Evolutionary conservation across 164 flowering plant genomes (phyloP), one percentile per base, ranked within the genome.

Genomic region (Chimonanthus salicifolius): DNA sequence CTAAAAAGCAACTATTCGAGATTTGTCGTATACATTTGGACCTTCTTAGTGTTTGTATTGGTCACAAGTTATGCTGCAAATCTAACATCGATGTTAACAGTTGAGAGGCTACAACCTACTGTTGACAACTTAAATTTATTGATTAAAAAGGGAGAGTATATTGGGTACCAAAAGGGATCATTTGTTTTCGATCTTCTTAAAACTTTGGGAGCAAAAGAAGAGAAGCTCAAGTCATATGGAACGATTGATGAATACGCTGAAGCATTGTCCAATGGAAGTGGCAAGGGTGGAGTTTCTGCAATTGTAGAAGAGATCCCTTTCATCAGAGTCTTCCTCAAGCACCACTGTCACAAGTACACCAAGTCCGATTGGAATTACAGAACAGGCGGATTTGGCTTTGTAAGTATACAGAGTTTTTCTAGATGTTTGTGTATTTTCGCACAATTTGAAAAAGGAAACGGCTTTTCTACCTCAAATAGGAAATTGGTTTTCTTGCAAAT

Each of bases 71-170:
- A 75, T 71, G 77, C 80, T 0, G 83, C 83, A 15, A 80, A 72
- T 71, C 68, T 80, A 49, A 51, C 83, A 11, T 74, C 83, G 6
- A 80, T 78, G 47, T 33, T 80, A 10, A 80, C 83, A 11, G 80
- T 78, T 2, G 74, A 75, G 44, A 72, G 65, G 46, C n/a, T 75
- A 15, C 49, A 78, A 51, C 79, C 76, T 7, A 64, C 71, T 4
- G 44, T 70, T 15, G 64, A 64, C 6, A 74, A 66, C 65, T 13
- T 77, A 58, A 62, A 8, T 7, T 51, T 49, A 51, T 67, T 75
- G 43, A 72, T 47, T 3, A 43, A 71, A 5, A 70, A 51, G 0
- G 45, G 64, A 0, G 54, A 69, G 2, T 68, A 74, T 60, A 68
- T 80, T 7, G 80, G 80, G 2, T 75, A 51, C 44, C 78, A 77